Conservation (phyloP, 108 stramenopile genomes). For the Nannochloropsis salina region DNA sequence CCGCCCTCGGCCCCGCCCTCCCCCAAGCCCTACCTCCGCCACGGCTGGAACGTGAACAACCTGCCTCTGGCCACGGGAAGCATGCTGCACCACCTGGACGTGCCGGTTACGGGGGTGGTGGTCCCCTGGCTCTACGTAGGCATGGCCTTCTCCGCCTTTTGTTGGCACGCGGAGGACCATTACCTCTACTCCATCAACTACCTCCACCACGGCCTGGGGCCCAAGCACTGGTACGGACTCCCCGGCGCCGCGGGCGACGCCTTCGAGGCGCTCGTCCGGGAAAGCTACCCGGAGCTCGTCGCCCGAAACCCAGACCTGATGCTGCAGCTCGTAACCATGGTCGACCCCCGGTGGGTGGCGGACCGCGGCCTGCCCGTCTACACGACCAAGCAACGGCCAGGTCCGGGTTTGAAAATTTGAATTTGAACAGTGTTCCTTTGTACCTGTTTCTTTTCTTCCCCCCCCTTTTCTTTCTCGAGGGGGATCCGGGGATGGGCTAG, state of each 20-base stretch:
- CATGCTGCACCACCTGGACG: constrained; percentile 77
- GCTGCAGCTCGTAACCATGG: constrained; percentile 77
- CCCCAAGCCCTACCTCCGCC: constrained; percentile 58
- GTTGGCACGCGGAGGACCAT: constrained; percentile 99
- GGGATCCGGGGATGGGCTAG: no score
- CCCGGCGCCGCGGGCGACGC: constrained; percentile 67
- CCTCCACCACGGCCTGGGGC: constrained; percentile 75
- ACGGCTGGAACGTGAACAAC: constrained; percentile 98
- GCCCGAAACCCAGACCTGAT: constrained; percentile 47
- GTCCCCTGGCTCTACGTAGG: constrained; percentile 90
- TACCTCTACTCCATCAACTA: constrained; percentile 97
- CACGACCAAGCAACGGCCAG: constrained; percentile 72
- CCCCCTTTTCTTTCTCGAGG: no score
- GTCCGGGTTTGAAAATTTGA: no score
- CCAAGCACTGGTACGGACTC: constrained; percentile 83
- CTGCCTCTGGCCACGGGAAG: constrained; percentile 75
- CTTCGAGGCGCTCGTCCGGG: constrained; percentile 45
- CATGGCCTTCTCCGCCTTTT: constrained; percentile 78
- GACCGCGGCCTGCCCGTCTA: constrained; percentile 73
- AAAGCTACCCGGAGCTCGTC: constrained; percentile 79
- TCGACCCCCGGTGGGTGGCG: constrained; percentile 78
- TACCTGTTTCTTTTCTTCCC: no score
- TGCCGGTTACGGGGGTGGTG: constrained; percentile 86
- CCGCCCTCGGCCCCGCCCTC: not conserved
- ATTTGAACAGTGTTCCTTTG: no score